Base-by-base conservation (phyloP, 2,329 filamentous ascomycete genomes). In the Falciphora oryzae region DNA sequence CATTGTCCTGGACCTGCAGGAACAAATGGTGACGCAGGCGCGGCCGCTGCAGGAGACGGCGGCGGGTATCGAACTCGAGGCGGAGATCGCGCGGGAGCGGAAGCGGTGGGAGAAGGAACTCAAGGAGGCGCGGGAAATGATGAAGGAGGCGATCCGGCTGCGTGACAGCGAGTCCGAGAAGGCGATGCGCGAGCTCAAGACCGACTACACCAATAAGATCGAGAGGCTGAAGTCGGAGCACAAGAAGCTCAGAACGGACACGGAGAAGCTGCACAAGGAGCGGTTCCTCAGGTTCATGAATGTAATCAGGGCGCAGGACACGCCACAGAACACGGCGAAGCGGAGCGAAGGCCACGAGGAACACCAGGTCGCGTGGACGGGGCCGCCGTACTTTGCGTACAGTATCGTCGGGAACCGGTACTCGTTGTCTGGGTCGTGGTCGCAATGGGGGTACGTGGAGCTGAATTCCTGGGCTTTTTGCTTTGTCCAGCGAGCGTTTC, bases 61-160 rank as follows among this genome's bases (percentile, higher is more conserved):
- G 44, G 63, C 63, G 13, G 63, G 58, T 3, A 59, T 64, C 27
- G 58, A 64, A 38, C 63, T 64, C 31, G 57, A 50, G 58, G 25
- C 28, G 13, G 63, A 60, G 58, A n/a, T 64, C 14, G 57, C 63
- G 13, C n/a, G 32, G 25, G 62, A 63, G 62, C 53, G 62, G 29
- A 38, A 63, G n/a, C 53, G 29, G n/a, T 63, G 53, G 29, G 29
- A 22, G 25, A 50, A 53, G 50, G 53, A 63, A 56, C 62, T 63
- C 28, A 32, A 57, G 57, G 31, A 60, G 28, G 31, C 58, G 57
- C 58, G 50, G 2, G 58, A 61, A 38, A 38, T 27, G 32, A 35
- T 64, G 44, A 31, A 57, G 27, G 63, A 64, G 63, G 58, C 62
- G 28, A 63, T 63, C 28, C 29, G 56, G 31, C 27, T 57, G 57